These are phyloP conservation scores for Boletus huronensis DNA, from an alignment of 768 basidiomycete species.

Conservation along the genomic window DNA sequence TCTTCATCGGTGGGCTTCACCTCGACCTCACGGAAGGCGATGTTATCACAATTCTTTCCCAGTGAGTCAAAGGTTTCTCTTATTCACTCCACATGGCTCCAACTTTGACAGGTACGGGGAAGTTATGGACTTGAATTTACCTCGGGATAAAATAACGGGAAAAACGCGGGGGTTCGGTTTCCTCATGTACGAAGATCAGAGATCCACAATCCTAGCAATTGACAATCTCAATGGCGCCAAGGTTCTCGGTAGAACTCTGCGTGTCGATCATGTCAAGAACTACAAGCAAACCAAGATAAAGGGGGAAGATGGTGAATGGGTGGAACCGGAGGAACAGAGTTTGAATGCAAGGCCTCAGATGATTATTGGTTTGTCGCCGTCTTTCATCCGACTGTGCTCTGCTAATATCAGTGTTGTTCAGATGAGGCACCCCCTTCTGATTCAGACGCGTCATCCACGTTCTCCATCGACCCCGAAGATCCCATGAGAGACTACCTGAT, in stretches of 20 bases:
- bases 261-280: constrained; percentile 89
- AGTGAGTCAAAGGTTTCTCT: constrained; percentile 52
- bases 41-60: constrained; percentile 95
- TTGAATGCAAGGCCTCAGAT: constrained; percentile 82
- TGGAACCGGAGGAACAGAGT: constrained; percentile 80
- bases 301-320: constrained; percentile 80
- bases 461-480: constrained; percentile 89
- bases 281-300: constrained; percentile 85
- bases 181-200: constrained; percentile 98
- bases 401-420: constrained; percentile 23
- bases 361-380: constrained; percentile 49
- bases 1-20: constrained; percentile 88
- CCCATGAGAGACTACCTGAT: constrained; percentile 95
- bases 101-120: constrained; percentile 78
- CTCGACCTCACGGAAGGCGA: constrained; percentile 95
- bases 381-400: neutral
- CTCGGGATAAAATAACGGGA: constrained; percentile 89
- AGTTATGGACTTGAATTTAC: constrained; percentile 91
- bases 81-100: neutral
- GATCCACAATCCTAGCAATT: constrained; percentile 92
- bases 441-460: constrained; percentile 59
- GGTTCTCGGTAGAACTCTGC: constrained; percentile 79
- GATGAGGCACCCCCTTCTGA: constrained; percentile 58
- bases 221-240: constrained; percentile 97
- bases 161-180: constrained; percentile 92